Conservation (phyloP, 495 filamentous ascomycete genomes). For the Physcia stellaris region DNA sequence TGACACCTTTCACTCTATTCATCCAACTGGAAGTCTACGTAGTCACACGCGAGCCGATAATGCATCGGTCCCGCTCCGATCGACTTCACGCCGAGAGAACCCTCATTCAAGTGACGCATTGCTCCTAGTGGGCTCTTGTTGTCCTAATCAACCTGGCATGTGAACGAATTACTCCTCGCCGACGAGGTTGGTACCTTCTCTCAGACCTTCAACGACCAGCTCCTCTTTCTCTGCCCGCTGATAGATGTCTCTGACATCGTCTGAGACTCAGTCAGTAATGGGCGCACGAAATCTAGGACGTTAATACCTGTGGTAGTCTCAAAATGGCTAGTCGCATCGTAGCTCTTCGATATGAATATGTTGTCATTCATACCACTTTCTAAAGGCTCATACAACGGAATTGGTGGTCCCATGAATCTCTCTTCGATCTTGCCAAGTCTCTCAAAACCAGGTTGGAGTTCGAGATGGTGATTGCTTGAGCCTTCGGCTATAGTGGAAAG, state of each 20-base stretch:
- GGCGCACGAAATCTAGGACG: not conserved
- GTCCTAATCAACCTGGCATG: no score
- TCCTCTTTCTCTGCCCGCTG: conserved; percentile 76
- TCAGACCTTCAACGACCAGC: conserved; percentile 50
- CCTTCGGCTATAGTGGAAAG: conserved; percentile 95
- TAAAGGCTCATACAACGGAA: conserved; percentile 85
- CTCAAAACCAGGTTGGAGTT: conserved; percentile 88
- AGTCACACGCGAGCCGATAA: no score
- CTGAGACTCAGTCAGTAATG: no score
- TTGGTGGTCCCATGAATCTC: conserved; percentile 87
- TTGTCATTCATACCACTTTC: conserved; percentile 77
- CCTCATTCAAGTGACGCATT: no score
- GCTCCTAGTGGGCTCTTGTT: no score
- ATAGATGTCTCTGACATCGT: conserved; percentile 93
- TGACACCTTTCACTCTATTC: no score
- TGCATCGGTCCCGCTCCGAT: no score
- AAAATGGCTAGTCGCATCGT: conserved; percentile 95
- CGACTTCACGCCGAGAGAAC: no score
- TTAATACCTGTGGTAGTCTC: conserved; percentile 67
- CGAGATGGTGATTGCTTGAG: conserved; percentile 81
- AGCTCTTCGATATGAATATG: conserved; percentile 97
- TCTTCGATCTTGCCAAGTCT: conserved; percentile 89
- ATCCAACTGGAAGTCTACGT: no score
- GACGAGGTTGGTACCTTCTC: conserved; percentile 37
- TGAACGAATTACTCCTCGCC: conserved; percentile 32